phyloP scores from a whole-genome alignment of 2,329 filamentous ascomycete genomes.

The Trichoderma koningii region DNA sequence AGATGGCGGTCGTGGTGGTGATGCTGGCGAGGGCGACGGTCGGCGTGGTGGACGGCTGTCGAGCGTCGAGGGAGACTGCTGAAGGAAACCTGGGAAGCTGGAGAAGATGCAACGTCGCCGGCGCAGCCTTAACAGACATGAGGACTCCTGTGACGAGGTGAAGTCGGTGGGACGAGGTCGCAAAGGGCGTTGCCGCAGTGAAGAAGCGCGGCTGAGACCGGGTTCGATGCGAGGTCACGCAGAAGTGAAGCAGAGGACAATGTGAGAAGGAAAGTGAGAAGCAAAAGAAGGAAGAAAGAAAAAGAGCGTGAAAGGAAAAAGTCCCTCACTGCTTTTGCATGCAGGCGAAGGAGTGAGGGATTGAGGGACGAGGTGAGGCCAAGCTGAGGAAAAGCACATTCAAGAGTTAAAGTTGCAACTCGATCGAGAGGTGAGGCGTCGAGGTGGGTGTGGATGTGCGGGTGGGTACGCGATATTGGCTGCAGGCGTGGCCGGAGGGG shows the following conservation, averaged over 20 bases:
- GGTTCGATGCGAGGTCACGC: background rate
- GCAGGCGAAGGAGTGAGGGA: slow-evolving; percentile 10
- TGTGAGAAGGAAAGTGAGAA: background rate
- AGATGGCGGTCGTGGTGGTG: background rate
- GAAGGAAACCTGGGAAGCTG: slow-evolving; percentile 31
- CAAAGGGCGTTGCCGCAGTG: slow-evolving; percentile 16
- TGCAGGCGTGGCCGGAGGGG: slow-evolving; percentile 25
- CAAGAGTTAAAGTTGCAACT: too few species aligned
- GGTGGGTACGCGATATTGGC: slow-evolving; percentile 11
- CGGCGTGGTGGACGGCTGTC: slow-evolving; percentile 31
- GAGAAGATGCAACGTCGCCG: slow-evolving; percentile 31
- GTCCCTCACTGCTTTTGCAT: slow-evolving; percentile 8
- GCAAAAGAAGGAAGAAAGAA: background rate
- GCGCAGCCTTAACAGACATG: slow-evolving; percentile 38
- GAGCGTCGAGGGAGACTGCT: slow-evolving; percentile 30
- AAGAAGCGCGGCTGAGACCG: slow-evolving; percentile 22
- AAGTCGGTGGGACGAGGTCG: background rate
- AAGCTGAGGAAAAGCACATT: slow-evolving; percentile 10
- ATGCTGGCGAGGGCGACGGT: slow-evolving; percentile 7
- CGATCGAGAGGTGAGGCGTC: background rate
- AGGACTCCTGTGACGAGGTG: slow-evolving; percentile 25
- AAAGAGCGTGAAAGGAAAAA: background rate
- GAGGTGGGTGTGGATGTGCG: slow-evolving; percentile 21
- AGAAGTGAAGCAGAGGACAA: background rate
- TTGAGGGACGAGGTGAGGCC: slow-evolving; percentile 18